phyloP scores from a whole-genome alignment of 2,329 filamentous ascomycete genomes.

The Fusarium sp. region DNA sequence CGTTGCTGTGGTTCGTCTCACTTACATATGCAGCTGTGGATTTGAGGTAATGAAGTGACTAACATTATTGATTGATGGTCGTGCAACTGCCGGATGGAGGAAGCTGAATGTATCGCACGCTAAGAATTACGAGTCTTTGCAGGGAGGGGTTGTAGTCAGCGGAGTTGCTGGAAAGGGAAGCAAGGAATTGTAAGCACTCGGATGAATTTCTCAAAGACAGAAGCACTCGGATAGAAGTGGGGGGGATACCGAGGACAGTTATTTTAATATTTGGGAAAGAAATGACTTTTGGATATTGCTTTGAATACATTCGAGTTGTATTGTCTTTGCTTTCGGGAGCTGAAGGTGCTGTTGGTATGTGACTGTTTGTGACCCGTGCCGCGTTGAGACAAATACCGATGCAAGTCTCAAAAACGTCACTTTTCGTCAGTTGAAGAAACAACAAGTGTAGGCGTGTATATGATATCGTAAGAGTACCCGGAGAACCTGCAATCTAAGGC shows the following conservation, averaged over 20 bases:
- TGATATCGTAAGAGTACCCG: too few relatives aligned
- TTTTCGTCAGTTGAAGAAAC: neutral
- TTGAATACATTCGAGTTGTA: neutral
- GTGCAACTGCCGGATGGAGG: neutral
- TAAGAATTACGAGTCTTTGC: neutral
- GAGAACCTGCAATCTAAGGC: too few relatives aligned
- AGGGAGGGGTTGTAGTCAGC: neutral
- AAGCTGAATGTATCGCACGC: neutral
- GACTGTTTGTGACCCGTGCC: neutral
- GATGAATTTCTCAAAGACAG: neutral
- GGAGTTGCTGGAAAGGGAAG: neutral
- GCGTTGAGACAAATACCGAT: neutral
- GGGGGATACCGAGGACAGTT: too few relatives aligned
- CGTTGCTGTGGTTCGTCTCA: neutral
- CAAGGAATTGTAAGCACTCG: neutral
- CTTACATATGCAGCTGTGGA: neutral
- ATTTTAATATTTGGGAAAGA: too few relatives aligned
- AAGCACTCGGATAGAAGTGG: neutral
- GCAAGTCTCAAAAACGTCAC: neutral
- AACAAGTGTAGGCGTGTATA: accelerated
- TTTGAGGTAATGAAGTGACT: neutral
- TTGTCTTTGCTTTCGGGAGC: neutral
- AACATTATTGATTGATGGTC: neutral
- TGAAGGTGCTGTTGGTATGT: neutral
- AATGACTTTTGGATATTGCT: neutral